These are phyloP conservation scores for Echinosophora koreensis DNA, from an alignment of 306 rosid genomes.

Conservation along the genomic window DNA sequence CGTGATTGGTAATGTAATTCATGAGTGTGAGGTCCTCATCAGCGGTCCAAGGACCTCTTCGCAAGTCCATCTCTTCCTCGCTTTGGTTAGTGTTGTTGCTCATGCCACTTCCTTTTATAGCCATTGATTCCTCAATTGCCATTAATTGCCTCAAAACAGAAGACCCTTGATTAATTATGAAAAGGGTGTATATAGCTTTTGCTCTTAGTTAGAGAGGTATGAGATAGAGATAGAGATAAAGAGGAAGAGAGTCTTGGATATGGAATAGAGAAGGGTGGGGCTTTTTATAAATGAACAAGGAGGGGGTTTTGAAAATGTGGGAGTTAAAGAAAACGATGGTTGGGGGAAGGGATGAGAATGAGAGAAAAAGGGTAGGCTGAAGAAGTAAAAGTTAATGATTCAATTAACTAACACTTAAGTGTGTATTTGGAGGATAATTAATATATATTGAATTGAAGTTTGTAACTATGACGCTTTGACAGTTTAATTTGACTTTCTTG, in stretches of 20 bases:
- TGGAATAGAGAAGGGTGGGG: slow-evolving; percentile 55
- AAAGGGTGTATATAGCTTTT: not conserved
- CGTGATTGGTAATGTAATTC: slow-evolving; percentile 88
- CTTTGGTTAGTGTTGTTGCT: slow-evolving; percentile 15
- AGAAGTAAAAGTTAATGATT: slow-evolving; percentile 24
- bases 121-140: slow-evolving; percentile 55
- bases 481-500: slow-evolving; percentile 67
- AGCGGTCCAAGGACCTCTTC: slow-evolving; percentile 96
- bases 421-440: slow-evolving; percentile 8
- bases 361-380: not conserved
- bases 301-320: slow-evolving; percentile 45
- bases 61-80: slow-evolving; percentile 65
- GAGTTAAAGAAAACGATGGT: slow-evolving; percentile 22
- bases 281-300: slow-evolving; percentile 65
- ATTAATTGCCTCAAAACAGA: slow-evolving; percentile 5
- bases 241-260: slow-evolving; percentile 44
- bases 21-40: slow-evolving; percentile 90
- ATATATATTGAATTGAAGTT: not conserved
- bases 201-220: slow-evolving; percentile 12
- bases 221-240: slow-evolving; percentile 34
- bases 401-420: slow-evolving; percentile 34
- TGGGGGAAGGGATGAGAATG: slow-evolving; percentile 16
- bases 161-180: not conserved
- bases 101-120: slow-evolving; percentile 49
- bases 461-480: slow-evolving; percentile 54